A percentile compares a stretch with the other conserved stretches of the same genome.
Evolutionary conservation across 192 early-diverging fungal genomes (phyloP).

Genomic region (Coemansia sp.): DNA sequence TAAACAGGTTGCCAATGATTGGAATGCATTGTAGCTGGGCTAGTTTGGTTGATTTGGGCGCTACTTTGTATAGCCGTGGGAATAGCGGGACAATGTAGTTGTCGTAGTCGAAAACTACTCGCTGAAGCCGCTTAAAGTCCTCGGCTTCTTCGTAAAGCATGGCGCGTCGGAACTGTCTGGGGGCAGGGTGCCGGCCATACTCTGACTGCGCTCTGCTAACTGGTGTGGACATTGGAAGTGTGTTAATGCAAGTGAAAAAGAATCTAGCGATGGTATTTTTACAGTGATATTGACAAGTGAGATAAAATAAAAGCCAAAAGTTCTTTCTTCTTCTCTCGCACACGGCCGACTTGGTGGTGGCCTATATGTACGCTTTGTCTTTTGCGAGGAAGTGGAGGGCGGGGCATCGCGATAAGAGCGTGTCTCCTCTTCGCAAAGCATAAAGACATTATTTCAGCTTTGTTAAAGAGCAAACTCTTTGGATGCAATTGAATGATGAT

Average conservation of each 20-base stretch:
- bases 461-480: not conserved
- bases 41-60: constrained; percentile 44
- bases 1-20: constrained; percentile 39
- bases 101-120: constrained; percentile 38
- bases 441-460: constrained; percentile 1
- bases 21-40: constrained; percentile 48
- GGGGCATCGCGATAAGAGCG: not conserved
- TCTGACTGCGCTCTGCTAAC: not conserved
- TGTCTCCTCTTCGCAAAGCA: constrained; percentile 4
- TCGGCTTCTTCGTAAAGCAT: constrained; percentile 33
- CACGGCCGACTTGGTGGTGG: not conserved
- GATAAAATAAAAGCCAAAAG: not conserved
- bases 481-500: not conserved
- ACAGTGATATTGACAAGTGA: not conserved
- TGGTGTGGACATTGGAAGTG: not conserved
- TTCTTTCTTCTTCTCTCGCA: not conserved
- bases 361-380: not conserved
- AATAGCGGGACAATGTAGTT: constrained; percentile 44
- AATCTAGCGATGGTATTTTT: not conserved
- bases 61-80: constrained; percentile 9
- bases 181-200: not conserved
- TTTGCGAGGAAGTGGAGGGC: not conserved
- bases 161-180: constrained; percentile 17
- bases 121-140: constrained; percentile 35
- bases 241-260: not conserved